A percentile compares a stretch with the other conserved stretches of the same genome.
These are phyloP conservation scores for Rheum nobile DNA, from an alignment of 148 eudicot species.

Conservation along the genomic window DNA sequence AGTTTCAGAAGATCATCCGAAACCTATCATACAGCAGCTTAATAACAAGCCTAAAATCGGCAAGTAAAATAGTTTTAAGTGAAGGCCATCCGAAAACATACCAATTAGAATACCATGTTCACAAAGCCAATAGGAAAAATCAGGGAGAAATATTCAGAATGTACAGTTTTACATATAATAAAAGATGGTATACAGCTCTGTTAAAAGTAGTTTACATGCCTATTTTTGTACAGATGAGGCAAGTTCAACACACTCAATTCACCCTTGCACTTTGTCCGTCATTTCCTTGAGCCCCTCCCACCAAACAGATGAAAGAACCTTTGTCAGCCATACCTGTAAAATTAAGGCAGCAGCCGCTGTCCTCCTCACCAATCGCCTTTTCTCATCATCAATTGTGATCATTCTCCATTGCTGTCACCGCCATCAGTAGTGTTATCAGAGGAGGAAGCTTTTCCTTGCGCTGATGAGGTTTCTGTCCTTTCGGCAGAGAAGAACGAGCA, in stretches of 20 bases:
- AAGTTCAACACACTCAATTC: neutral
- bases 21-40: too few relatives aligned
- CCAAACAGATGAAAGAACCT: neutral
- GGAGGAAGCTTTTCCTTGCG: constrained; percentile 41
- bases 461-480: constrained; percentile 38
- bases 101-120: neutral
- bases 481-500: constrained; percentile 64
- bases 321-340: constrained; percentile 8
- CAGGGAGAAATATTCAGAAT: neutral
- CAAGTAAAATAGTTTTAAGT: too few relatives aligned
- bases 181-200: neutral
- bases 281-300: neutral
- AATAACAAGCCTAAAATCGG: too few relatives aligned
- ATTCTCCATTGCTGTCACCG: constrained; percentile 8
- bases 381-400: neutral
- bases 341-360: neutral
- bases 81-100: neutral
- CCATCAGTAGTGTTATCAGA: constrained; percentile 21
- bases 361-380: too few relatives aligned
- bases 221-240: neutral
- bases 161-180: neutral
- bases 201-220: constrained; percentile 4
- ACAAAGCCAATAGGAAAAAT: neutral
- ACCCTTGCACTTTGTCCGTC: neutral
- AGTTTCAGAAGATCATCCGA: too few relatives aligned